Evolutionary conservation across 139 green algal genomes (phyloP), one percentile per base, ranked within the genome.

Genomic region (Picochlorum sp.): DNA sequence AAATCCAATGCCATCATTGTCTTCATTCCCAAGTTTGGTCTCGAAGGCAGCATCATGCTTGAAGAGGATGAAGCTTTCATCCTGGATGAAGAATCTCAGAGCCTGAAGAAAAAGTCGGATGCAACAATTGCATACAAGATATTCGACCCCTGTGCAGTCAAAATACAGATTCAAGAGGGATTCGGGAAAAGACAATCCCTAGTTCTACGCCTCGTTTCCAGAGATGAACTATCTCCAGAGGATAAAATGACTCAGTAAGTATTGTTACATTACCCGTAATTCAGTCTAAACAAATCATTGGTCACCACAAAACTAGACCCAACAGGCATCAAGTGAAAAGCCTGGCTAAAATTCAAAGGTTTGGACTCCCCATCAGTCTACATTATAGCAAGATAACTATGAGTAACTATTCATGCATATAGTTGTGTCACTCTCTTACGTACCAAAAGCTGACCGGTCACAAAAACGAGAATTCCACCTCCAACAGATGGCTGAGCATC

Each of bases 1-100:
- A 70, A 51, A 50, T 65, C 81, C 49, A 95, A 97, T 64, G 90
- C 91, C 2, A 58, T 98, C 5, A 81, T 97, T 20, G 90, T 97
- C 15, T 96, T 97, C 70, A 88, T 98, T 41, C 93, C 92, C 44
- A 96, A 96, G 75, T 98, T 90, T 65, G 93, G 93, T 55, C 97
- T 98, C 49, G 93, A 99, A 68, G 93, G 90, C 0, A 82, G 85
- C 1, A 85, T 97, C 5, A 93, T 80, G 45, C 58, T 83, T 8
- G 57, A 49, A n/a, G 13, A 34, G 18, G 45, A 32, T 6, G 21
- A 50, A n/a, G 4, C 10, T 2, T 78, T 38, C 15, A 18, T 68
- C 2, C 69, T 73, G 28, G 74, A 80, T 34, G 72, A 73, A 3
- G 52, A 70, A 34, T 66, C 67, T 38, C 68, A 81, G 64, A 58